Evolutionary conservation across 139 green algal species (phyloP).

Genomic region (Nannochloris sp.): DNA sequence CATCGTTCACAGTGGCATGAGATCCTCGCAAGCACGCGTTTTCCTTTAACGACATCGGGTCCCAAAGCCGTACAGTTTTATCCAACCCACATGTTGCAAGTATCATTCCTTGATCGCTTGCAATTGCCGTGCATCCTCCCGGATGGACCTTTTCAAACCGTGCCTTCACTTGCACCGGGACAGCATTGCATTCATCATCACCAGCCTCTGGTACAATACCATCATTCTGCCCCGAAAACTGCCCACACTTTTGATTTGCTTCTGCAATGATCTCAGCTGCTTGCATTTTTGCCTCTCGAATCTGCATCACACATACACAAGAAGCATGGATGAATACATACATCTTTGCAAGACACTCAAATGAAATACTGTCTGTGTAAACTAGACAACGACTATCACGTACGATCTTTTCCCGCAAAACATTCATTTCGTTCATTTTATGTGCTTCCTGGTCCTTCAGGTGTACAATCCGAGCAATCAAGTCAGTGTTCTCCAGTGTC

Average conservation of each 20-base stretch:
- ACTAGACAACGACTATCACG: neutral
- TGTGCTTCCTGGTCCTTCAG: conserved; percentile 48
- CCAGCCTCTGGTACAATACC: neutral
- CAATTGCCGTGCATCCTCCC: conserved; percentile 44
- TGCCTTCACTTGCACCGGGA: neutral
- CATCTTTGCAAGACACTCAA: no score
- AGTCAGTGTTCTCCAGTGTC: conserved; percentile 31
- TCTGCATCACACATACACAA: neutral
- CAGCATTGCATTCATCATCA: neutral
- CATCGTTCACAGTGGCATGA: conserved; percentile 27
- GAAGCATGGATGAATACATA: neutral
- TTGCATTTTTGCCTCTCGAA: conserved; percentile 2
- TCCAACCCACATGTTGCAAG: conserved; percentile 57
- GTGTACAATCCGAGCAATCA: conserved; percentile 41
- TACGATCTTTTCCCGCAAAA: conserved; percentile 40
- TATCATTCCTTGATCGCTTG: conserved; percentile 37
- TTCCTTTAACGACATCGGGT: conserved; percentile 15
- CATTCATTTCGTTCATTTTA: conserved; percentile 57
- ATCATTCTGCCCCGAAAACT: neutral
- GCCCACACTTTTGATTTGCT: neutral
- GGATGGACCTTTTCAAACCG: conserved; percentile 24
- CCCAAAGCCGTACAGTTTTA: conserved; percentile 56
- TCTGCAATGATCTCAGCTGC: conserved; percentile 8
- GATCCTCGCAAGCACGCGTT: conserved; percentile 29
- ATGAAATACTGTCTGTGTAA: neutral